Evolutionary conservation across 345 rosid species (phyloP), one percentile per base, ranked within the genome.

Genomic region (Rhodamnia rubescens): DNA sequence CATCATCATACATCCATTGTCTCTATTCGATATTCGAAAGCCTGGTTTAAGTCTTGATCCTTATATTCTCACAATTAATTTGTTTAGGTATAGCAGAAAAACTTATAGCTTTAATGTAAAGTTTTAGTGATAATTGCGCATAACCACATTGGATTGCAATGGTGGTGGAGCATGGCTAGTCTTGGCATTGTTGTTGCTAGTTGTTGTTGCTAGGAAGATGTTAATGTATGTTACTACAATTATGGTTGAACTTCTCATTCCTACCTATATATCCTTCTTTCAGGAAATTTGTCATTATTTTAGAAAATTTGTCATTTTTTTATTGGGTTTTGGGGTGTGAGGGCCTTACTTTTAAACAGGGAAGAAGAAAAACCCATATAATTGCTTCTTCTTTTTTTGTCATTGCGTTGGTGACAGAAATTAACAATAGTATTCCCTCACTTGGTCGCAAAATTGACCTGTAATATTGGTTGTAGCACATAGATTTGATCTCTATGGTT

Each of bases 401-500:
- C 47, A 16, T 32, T 69, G 56, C 7, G 78, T 69, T 16, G 78
- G 36, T 82, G 54, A 82, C 42, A 29, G 36, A 82, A 16, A n/a
- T 8, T 50, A 82, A 54, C 56, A 50, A n/a, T 82, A 27, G 4
- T 52, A 54, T 54, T 53, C 22, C 8, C 32, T 83, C n/a, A n/a
- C 74, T 42, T 11, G 13, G 42, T 54, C 40, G 1, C 61, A 5
- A 83, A 21, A 16, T 53, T 83, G 47, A 53, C 84, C 58, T 64
- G 40, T 12, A 20, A 16, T 29, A 0, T 50, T 53, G 55, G 53
- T 74, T 85, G 93, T 92, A 96, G 99, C 99, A 97, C 90, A 94
- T 97, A 84, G 98, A 97, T 89, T 90, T 97, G 90, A 94, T 96
- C 87, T 94, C 99, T 86, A 36, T 36, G 40, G 40, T 36, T 36